A percentile compares a stretch with the other conserved stretches of the same genome.
phyloP scores from a whole-genome alignment of 2,329 filamentous ascomycete genomes.

The Alternaria incomplexa region DNA sequence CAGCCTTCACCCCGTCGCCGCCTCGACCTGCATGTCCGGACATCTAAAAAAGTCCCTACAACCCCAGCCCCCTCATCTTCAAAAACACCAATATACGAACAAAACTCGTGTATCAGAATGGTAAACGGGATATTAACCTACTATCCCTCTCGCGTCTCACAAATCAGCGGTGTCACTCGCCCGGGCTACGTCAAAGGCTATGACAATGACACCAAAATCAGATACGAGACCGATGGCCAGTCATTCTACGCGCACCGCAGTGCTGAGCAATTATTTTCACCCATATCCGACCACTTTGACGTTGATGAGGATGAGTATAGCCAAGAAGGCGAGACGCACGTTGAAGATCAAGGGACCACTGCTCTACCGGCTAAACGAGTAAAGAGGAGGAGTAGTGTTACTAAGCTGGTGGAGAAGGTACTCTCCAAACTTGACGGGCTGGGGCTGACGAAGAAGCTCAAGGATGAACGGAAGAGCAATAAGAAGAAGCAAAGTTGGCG shows the following conservation, averaged over 20 bases:
- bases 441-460: constrained; percentile 15
- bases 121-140: background rate
- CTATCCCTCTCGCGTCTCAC: background rate
- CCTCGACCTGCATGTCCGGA: background rate
- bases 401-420: constrained; percentile 15
- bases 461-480: background rate
- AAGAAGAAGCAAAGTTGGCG: background rate
- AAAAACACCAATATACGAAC: background rate
- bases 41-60: background rate
- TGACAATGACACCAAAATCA: constrained; percentile 12
- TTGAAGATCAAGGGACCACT: background rate
- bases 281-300: constrained; percentile 12
- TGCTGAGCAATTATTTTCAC: background rate
- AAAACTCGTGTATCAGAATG: background rate
- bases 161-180: background rate
- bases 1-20: background rate
- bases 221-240: constrained; percentile 26
- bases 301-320: constrained; percentile 12
- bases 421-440: constrained; percentile 13
- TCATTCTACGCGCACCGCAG: constrained; percentile 20
- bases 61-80: background rate
- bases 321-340: background rate
- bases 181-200: constrained; percentile 6
- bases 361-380: background rate
- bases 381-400: constrained; percentile 3